phyloP scores from a whole-genome alignment of 148 eudicot species.

The Arctostaphylos glauca region DNA sequence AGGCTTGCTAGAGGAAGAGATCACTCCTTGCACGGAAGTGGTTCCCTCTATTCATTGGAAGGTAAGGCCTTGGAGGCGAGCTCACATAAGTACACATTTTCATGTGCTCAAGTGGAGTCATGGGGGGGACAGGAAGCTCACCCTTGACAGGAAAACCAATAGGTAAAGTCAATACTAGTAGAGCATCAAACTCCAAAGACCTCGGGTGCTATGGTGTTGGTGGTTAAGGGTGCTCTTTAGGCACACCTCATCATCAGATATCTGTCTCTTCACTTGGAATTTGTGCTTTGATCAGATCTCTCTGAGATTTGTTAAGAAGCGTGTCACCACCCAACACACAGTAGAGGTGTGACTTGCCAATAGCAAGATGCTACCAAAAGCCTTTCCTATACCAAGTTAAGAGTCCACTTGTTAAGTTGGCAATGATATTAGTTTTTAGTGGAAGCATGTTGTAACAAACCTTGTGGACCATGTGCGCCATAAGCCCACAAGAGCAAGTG shows the following conservation, averaged over 20 bases:
- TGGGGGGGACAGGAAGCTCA: too few species aligned
- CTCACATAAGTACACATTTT: background rate
- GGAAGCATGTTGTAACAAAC: conserved; percentile 2
- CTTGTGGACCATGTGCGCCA: background rate
- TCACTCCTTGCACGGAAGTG: background rate
- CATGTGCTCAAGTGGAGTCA: background rate
- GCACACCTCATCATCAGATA: background rate
- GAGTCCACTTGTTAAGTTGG: background rate
- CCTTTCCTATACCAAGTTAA: background rate
- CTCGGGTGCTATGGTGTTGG: background rate
- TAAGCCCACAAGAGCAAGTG: background rate
- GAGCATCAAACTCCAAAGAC: background rate
- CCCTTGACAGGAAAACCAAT: background rate
- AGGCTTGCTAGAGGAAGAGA: background rate
- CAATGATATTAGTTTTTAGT: background rate
- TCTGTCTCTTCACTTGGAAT: background rate
- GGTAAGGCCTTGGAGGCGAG: background rate
- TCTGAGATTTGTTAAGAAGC: background rate
- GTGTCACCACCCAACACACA: background rate
- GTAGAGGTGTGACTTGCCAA: background rate
- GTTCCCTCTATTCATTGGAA: background rate
- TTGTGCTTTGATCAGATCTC: background rate
- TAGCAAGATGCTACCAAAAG: background rate
- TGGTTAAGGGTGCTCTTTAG: background rate
- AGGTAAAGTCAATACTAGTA: background rate